Evolutionary conservation across 805 yeast species (phyloP).

Genomic region (Candida mattraensis): DNA sequence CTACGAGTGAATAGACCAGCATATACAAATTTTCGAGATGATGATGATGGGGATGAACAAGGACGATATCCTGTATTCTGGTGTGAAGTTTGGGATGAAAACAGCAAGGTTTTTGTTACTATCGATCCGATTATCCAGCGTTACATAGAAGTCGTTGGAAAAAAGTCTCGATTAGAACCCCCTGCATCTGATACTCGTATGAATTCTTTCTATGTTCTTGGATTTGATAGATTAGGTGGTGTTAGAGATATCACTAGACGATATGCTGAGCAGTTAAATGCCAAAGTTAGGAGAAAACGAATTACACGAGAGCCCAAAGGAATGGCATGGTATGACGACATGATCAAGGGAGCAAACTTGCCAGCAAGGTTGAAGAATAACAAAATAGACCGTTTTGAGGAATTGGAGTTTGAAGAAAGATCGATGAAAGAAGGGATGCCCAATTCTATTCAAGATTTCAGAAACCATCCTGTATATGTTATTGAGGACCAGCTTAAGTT

Average conservation of each 20-base stretch:
- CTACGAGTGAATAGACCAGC: constrained; percentile 27
- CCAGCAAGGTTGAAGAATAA: constrained; percentile 23
- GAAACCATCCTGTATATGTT: constrained; percentile 83
- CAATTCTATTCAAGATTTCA: constrained; percentile 74
- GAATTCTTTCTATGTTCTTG: constrained; percentile 71
- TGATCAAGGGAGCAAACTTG: constrained; percentile 39
- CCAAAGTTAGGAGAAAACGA: constrained; percentile 73
- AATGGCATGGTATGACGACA: constrained; percentile 56
- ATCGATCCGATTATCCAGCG: constrained; percentile 75
- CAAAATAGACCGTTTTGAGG: constrained; percentile 53
- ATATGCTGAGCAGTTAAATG: constrained; percentile 68
- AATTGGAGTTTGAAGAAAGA: constrained; percentile 57
- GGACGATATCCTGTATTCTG: constrained; percentile 71
- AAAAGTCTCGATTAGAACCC: constrained; percentile 57
- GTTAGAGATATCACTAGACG: constrained; percentile 84
- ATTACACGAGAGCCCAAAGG: constrained; percentile 60
- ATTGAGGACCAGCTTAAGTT: constrained; percentile 70
- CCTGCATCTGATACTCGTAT: constrained; percentile 58
- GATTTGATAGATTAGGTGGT: constrained; percentile 63
- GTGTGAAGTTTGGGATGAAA: constrained; percentile 91
- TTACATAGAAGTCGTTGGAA: constrained; percentile 60
- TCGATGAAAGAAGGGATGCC: constrained; percentile 86
- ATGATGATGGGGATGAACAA: constrained; percentile 8
- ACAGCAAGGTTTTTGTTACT: constrained; percentile 73
- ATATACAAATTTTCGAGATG: constrained; percentile 14